Base-by-base conservation (phyloP, 768 basidiomycete species). In the Mycena venus region DNA sequence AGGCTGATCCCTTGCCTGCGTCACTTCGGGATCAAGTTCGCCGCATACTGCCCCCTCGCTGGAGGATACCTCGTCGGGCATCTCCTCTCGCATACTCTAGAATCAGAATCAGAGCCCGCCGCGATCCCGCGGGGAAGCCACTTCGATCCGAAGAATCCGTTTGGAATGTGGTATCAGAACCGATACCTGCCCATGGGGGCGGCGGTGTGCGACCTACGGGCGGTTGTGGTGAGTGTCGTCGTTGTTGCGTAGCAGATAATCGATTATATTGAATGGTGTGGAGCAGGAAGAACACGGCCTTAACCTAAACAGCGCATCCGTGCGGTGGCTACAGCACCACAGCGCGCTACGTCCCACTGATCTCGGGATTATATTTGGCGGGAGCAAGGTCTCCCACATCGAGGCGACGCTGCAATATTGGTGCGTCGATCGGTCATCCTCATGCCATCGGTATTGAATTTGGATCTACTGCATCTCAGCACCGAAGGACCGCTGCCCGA, bases 311-410 rank as follows among this genome's bases (percentile, higher is more conserved):
- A 84, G 87, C 74, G 85, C 89, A 6, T 87, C 88, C 1, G 79
- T 89, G 49, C 80, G 90, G 11, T 90, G 90, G 90, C 81, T 84
- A 70, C 87, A 90, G 78, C 85, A 90, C 69, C 89, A 90, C 72
- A 88, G 86, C 7, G 76, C 78, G 4, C 78, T 90, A 23, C 77
- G 73, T 11, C 83, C 83, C 0, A 59, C 70, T 14, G 89, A 90
- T 59, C 75, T 67, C 10, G 89, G 88, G 2, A 80, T 88, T 15
- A 86, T 89, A 44, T 78, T 88, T 12, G 89, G 89, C 8, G 88
- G 87, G n/a, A 85, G 85, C 75, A 86, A 82, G 8, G 81, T 80
- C 8, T 80, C 78, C 6, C 88, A 90, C 12, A 60, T 76, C 11
- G 38, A 40, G 65, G 38, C 51, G 36, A 74, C 72, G 6, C 58